These are phyloP conservation scores for Cyberlindnera mycetangii DNA, from an alignment of 805 yeast genomes.

Conservation along the genomic window DNA sequence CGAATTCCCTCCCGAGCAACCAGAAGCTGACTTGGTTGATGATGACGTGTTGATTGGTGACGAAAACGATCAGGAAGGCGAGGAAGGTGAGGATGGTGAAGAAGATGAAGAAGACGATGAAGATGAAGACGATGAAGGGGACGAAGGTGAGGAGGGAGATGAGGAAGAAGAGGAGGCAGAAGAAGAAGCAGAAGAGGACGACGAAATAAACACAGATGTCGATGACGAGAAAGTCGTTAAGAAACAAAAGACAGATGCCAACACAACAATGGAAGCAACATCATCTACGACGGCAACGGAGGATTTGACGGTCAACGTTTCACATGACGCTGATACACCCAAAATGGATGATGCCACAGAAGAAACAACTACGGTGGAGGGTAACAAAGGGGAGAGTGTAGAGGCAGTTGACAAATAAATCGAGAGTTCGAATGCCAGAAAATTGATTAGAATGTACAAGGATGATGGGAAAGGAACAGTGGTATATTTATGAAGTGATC, in stretches of 20 bases:
- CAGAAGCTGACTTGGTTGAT: conserved; percentile 58
- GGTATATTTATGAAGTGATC: too few species aligned
- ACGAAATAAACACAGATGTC: conserved; percentile 23
- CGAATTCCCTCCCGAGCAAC: conserved; percentile 77
- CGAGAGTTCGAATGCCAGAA: not conserved
- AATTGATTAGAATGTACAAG: too few species aligned
- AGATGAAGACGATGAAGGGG: conserved; percentile 42
- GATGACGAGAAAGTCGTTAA: conserved; percentile 20
- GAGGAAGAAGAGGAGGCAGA: conserved; percentile 25
- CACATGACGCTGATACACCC: conserved; percentile 23
- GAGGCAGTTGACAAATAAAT: not conserved
- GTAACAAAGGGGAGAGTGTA: not conserved
- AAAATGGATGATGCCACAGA: conserved; percentile 17
- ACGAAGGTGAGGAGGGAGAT: conserved; percentile 34
- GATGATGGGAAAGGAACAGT: too few species aligned
- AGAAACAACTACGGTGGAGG: conserved; percentile 1
- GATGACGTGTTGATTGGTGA: conserved; percentile 37
- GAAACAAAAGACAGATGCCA: conserved; percentile 9
- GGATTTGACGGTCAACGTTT: conserved; percentile 1
- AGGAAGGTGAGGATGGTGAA: conserved; percentile 42
- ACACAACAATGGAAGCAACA: not conserved
- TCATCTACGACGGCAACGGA: not conserved
- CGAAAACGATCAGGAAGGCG: conserved; percentile 42
- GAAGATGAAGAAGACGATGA: conserved; percentile 47
- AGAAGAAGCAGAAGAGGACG: conserved; percentile 13